Evolutionary conservation across 768 basidiomycete species (phyloP).

Genomic region (Trametes maxima): DNA sequence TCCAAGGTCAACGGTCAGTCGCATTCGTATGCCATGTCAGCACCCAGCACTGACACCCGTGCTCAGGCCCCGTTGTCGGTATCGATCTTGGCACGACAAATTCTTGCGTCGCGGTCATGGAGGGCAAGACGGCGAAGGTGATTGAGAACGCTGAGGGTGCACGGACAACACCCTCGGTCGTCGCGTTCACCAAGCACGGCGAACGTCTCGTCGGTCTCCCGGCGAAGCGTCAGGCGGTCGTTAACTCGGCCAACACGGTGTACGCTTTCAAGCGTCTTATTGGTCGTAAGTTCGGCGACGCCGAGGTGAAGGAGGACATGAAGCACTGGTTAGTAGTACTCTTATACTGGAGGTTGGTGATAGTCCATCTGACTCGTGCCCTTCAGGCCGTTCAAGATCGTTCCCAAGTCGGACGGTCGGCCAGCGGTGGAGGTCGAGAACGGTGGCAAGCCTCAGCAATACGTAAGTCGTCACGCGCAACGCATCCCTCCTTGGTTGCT

Average conservation of each 20-base stretch:
- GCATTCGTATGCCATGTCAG: not conserved
- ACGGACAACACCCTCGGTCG: slow-evolving; percentile 96
- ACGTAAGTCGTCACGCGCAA: slow-evolving; percentile 50
- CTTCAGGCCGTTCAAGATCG: slow-evolving; percentile 78
- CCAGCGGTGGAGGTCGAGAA: slow-evolving; percentile 86
- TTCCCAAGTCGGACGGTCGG: slow-evolving; percentile 69
- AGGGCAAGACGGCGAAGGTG: slow-evolving; percentile 91
- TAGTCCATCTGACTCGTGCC: not conserved
- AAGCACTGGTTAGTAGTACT: slow-evolving; percentile 66
- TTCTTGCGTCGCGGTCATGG: slow-evolving; percentile 93
- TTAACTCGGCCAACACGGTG: slow-evolving; percentile 92
- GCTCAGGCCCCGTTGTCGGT: slow-evolving; percentile 83
- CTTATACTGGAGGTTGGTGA: not conserved
- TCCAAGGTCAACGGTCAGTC: slow-evolving; percentile 84
- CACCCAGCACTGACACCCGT: not conserved
- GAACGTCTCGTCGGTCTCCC: slow-evolving; percentile 96
- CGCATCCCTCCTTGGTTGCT: not conserved
- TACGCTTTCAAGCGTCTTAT: slow-evolving; percentile 94
- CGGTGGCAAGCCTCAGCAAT: slow-evolving; percentile 79
- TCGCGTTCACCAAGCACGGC: slow-evolving; percentile 98
- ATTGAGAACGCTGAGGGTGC: slow-evolving; percentile 98
- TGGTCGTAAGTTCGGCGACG: slow-evolving; percentile 90
- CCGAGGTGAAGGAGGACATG: slow-evolving; percentile 91
- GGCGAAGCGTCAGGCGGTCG: slow-evolving; percentile 95
- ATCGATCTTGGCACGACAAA: slow-evolving; percentile 97